Conservation (phyloP, 345 rosid species). For the Rubroshorea leprosula region DNA sequence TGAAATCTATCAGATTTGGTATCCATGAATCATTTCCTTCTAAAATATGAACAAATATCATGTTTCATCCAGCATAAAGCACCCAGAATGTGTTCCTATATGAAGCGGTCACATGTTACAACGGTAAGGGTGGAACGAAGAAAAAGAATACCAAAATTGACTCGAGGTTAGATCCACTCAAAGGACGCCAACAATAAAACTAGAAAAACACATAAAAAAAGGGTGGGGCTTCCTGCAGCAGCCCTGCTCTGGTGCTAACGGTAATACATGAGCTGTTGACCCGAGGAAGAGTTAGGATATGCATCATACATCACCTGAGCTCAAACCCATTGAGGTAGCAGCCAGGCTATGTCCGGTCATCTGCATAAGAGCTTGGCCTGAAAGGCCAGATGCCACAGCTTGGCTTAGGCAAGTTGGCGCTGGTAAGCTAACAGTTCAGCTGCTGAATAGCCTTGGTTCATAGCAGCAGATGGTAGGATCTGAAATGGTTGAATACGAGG, state of each 20-base stretch:
- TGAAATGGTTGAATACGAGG: constrained; percentile 28
- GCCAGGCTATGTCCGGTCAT: constrained; percentile 29
- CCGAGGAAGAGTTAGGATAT: constrained; percentile 19
- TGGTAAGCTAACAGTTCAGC: constrained; percentile 41
- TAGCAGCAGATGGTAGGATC: constrained; percentile 20
- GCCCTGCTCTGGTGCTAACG: constrained; percentile 15
- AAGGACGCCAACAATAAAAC: too few species aligned
- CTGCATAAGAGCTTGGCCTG: constrained; percentile 32
- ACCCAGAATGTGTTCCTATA: too few species aligned
- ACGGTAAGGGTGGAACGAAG: too few species aligned
- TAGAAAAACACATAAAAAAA: not conserved
- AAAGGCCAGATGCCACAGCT: constrained; percentile 29
- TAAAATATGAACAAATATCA: too few species aligned
- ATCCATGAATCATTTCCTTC: too few species aligned
- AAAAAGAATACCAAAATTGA: too few species aligned
- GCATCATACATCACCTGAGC: constrained; percentile 28
- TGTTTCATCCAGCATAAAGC: too few species aligned
- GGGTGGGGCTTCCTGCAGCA: not conserved
- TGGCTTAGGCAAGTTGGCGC: constrained; percentile 50
- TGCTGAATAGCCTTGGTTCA: constrained; percentile 37
- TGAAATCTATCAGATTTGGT: too few species aligned
- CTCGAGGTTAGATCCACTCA: too few species aligned
- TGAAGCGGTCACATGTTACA: too few species aligned
- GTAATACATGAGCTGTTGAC: constrained; percentile 32
- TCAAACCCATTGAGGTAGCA: constrained; percentile 25